A percentile compares a stretch with the other conserved stretches of the same genome.
Conservation (phyloP, 441 rosid genomes). For the Gossypium davidsonii region DNA sequence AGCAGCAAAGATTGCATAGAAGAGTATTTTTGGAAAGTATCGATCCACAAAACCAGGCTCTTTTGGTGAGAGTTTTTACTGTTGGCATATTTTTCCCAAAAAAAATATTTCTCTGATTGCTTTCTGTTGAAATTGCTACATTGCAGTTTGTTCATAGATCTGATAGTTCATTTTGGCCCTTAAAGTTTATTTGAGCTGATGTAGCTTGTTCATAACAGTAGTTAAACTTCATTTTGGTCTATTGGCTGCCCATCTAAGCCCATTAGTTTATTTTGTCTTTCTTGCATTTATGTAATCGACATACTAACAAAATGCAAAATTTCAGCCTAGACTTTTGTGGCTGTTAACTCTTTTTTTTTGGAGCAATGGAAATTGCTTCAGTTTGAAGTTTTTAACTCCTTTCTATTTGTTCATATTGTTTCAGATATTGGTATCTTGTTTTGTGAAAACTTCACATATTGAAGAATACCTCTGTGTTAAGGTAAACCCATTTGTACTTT, state of each 20-base stretch:
- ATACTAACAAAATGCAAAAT: background rate
- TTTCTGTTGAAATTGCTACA: background rate
- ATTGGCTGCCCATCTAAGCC: background rate
- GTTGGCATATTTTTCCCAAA: background rate
- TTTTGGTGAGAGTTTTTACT: slow-evolving; percentile 35
- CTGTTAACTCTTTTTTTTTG: slow-evolving; percentile 1
- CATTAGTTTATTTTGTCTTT: background rate
- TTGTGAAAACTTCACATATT: slow-evolving; percentile 60
- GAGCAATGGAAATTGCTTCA: slow-evolving; percentile 7
- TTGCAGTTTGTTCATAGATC: background rate
- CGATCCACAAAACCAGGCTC: slow-evolving; percentile 60
- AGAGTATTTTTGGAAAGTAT: slow-evolving; percentile 56
- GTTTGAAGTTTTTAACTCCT: slow-evolving; percentile 6
- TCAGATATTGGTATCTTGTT: slow-evolving; percentile 65
- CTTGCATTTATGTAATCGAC: background rate
- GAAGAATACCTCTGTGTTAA: slow-evolving; percentile 72
- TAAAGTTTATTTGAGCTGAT: background rate
- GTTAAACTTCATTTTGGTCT: background rate
- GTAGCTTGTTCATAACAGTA: background rate
- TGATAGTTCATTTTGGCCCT: background rate
- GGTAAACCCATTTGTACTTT: slow-evolving; percentile 29
- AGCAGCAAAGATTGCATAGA: slow-evolving; percentile 64
- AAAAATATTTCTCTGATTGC: background rate
- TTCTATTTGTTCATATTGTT: slow-evolving; percentile 19
- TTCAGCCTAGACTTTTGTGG: background rate